Evolutionary conservation across 2,329 filamentous ascomycete species (phyloP).

Genomic region (Aureobasidium sp.): DNA sequence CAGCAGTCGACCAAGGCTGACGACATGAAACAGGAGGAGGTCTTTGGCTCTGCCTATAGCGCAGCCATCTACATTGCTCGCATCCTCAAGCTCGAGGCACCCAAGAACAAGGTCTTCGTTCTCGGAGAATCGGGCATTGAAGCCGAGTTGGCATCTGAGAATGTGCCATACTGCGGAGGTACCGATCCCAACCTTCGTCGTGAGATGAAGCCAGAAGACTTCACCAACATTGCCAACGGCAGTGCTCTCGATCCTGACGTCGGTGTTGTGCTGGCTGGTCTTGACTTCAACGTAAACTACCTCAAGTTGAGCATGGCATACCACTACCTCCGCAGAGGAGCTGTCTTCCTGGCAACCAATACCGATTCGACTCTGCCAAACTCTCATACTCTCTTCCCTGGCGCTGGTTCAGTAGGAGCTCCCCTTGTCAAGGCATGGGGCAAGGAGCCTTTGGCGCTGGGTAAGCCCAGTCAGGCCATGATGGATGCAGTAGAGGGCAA

Average conservation of each 20-base stretch:
- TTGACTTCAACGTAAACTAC: conserved; percentile 95
- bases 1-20: neutral
- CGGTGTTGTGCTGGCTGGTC: conserved; percentile 76
- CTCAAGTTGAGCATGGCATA: conserved; percentile 78
- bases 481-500: conserved; percentile 98
- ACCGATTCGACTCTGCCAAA: conserved; percentile 83
- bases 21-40: conserved; percentile 58
- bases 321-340: conserved; percentile 77
- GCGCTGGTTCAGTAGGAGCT: conserved; percentile 74
- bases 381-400: conserved; percentile 77
- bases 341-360: conserved; percentile 87
- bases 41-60: conserved; percentile 94
- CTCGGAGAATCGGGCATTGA: conserved; percentile 89
- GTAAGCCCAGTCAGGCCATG: conserved; percentile 97
- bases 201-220: conserved; percentile 75
- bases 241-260: conserved; percentile 82
- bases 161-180: conserved; percentile 73
- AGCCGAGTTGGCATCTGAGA: conserved; percentile 74
- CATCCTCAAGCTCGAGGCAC: conserved; percentile 70
- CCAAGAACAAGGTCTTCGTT: conserved; percentile 89
- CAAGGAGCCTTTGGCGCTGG: conserved; percentile 67
- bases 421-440: conserved; percentile 61
- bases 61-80: conserved; percentile 92
- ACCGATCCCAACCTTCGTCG: conserved; percentile 72
- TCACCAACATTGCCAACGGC: conserved; percentile 61